A percentile compares a stretch with the other conserved stretches of the same genome.
phyloP scores from a whole-genome alignment of 768 basidiomycete species.

The Trametes cingulata region DNA sequence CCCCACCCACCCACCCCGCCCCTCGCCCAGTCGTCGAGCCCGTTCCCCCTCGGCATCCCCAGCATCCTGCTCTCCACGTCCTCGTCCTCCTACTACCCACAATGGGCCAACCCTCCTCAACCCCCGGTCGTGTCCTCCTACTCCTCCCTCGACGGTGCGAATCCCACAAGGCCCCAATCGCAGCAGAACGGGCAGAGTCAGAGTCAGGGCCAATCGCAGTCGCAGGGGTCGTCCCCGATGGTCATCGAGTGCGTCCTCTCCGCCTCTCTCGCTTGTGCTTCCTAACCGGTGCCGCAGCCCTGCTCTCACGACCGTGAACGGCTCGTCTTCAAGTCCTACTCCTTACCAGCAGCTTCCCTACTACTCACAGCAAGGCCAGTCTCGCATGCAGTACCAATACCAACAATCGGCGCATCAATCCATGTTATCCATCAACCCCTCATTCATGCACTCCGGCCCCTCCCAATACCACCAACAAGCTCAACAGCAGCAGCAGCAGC shows the following conservation, averaged over 20 bases:
- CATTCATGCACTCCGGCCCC: conserved; percentile 28
- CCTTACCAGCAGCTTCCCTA: conserved; percentile 41
- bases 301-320: conserved; percentile 58
- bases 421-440: conserved; percentile 44
- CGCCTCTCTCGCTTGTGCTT: not conserved
- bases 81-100: conserved; percentile 50
- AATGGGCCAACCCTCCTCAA: conserved; percentile 46
- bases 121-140: conserved; percentile 66
- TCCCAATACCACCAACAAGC: conserved; percentile 30
- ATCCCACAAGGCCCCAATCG: conserved; percentile 41
- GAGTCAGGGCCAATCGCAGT: conserved; percentile 21
- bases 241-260: conserved; percentile 67
- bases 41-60: conserved; percentile 36
- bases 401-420: conserved; percentile 39
- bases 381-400: conserved; percentile 38
- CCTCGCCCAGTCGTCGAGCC: conserved; percentile 41
- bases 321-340: conserved; percentile 42
- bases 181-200: not conserved
- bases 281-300: conserved; percentile 44
- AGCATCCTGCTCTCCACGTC: conserved; percentile 43
- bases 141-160: conserved; percentile 80
- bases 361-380: conserved; percentile 38
- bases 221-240: conserved; percentile 42
- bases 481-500: conserved; percentile 36
- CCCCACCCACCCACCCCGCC: conserved; percentile 41